Base-by-base conservation (phyloP, 306 rosid genomes). In the Canavalia ensiformis region DNA sequence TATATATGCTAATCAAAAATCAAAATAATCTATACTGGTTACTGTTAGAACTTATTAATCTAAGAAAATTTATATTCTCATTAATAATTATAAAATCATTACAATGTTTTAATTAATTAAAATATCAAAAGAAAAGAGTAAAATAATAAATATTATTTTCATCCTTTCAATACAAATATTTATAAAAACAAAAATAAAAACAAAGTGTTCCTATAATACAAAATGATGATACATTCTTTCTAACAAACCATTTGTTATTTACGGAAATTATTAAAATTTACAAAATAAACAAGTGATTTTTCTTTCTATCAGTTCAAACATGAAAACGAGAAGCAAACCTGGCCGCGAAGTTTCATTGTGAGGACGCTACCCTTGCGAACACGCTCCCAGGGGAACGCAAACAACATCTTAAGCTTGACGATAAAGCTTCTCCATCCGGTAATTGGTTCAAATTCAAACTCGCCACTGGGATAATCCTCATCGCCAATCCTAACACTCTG, bases 281-380 rank as follows among this genome's bases (percentile, higher is more conserved):
- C 4, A 37, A 37, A 37, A 35, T 2, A 37, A 18, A 18, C 25
- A 18, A 18, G 25, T 18, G 25, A 18, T 18, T 18, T 18, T 18
- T 18, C 25, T 18, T 18, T 18, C 25, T 18, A 18, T 18, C 25
- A 18, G 25, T 18, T 18, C 25, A 18, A 18, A 18, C 25, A 18
- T 65, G 35, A 41, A 33, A 41, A 64, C 2, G 35, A 2, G 49
- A 79, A 59, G 39, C n/a, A 76, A 79, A 95, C 99, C 95, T 90
- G 89, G 86, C 99, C 99, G 2, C 98, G 97, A 84, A 95, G 83
- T 80, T 88, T 93, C 91, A 95, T 90, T 5, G 89, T 88, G 81
- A 95, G 90, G 44, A 95, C 94, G 56, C 96, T 88, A n/a, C 97
- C 98, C 76, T 91, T 95, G 50, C 90, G 97, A 18, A 95, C 93